Evolutionary conservation across 2,329 filamentous ascomycete species (phyloP), one percentile per base, ranked within the genome.

Genomic region (Cylindrodendrum hubeiense): DNA sequence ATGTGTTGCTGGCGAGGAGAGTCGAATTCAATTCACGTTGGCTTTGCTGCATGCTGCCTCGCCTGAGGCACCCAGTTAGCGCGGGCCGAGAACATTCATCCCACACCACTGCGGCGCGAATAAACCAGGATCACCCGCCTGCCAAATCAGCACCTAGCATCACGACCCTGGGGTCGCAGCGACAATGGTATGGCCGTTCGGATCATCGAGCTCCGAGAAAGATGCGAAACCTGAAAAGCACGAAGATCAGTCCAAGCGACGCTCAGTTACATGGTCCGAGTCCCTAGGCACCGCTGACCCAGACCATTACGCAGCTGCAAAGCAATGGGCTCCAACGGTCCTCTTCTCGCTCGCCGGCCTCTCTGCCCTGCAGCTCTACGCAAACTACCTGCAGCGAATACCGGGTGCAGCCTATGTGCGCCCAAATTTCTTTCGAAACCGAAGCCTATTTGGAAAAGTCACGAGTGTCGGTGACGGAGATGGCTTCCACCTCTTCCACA

Each of bases 391-490:
- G 52, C 91, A 94, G 37, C 92, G 96, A 56, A 93, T 98, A 62
- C 94, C 94, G 4, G 91, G 89, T 60, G 89, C 93, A 37, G 85
- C 87, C 24, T 87, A 94, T 76, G 91, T 99, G 71, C 89, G 89
- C 51, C 92, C 93, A 2, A 83, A 85, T 12, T 91, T 91, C 76
- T 95, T 95, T 77, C 89, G 93, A 49, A 90, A 85, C 66, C 87
- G 93, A 72, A 95, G 89, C 71, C 77, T 99, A 44, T 92, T 95
- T 72, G 96, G 96, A 15, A 88, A 87, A 67, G 96, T 98, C 44
- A 98, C 95, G 13, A 94, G 93, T 72, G 96, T 99, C 24, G 96
- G 97, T 44, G 96, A 99, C 85, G 97, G 94, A 4, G 96, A 99
- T 80, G 95, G 95, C 77, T 98, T 99, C 79, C 92, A 96, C 72